Base-by-base conservation (phyloP, 257 asterid species). In the Primulina tabacum region DNA sequence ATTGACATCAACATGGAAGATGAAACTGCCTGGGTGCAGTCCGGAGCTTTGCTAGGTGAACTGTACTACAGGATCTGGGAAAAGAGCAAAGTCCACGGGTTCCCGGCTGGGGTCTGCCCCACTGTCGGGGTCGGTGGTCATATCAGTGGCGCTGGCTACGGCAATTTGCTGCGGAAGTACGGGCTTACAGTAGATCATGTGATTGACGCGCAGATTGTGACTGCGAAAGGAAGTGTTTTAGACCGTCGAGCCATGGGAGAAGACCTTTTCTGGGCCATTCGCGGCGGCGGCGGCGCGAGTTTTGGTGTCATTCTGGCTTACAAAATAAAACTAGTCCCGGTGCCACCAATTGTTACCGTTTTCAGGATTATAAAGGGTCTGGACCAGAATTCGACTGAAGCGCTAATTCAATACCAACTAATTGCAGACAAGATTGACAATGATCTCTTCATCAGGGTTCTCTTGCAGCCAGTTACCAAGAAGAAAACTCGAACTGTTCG, bases 71-170 rank as follows among this genome's bases (percentile, higher is more conserved):
- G 78, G 20, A 79, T 79, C 11, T 73, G 66, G 72, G 76, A 79
- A 38, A 82, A 79, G 21, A 79, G 78, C n/a, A 76, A 68, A 0
- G 71, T 75, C 5, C 71, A 70, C 29, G 86, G 72, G 0, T 82
- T 67, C 73, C 83, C 86, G 0, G 87, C 78, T 11, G 87, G 84
- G 2, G 75, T 80, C 58, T 77, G 87, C 71, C 79, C 84, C 8
- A 80, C 87, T 3, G 76, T 83, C 3, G 85, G 85, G 24, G 76
- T 80, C 1, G 87, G 87, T 20, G 88, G 89, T 17, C 83, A 79
- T 63, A 8, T 79, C 29, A 75, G 80, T 38, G 83, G 83, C 24
- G 83, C 56, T 4, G 83, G 83, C 6, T 79, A 79, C 24, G 83
- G 83, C 0, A 75, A 67, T 64, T 18, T 79, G 83, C 7, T 79